Percentiles rank a stretch among this genome's conserved stretches.
Evolutionary conservation across 202 grass and related monocot species (phyloP).

Genomic region (Digitaria exilis): DNA sequence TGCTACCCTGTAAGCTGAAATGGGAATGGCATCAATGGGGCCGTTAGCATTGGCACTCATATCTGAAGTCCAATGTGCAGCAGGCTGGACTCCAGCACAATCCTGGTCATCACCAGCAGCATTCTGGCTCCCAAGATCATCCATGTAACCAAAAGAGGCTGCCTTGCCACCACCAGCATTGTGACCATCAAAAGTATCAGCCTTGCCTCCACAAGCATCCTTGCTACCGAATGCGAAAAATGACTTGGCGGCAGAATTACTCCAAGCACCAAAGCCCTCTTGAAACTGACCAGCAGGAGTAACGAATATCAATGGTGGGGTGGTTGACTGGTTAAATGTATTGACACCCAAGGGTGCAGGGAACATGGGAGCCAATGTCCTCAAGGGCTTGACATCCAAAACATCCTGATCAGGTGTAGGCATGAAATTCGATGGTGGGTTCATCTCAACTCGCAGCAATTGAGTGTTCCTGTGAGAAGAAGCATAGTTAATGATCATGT

Average conservation of each 20-base stretch:
- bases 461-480: slow-evolving; percentile 38
- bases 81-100: not conserved
- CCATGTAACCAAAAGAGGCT: slow-evolving; percentile 12
- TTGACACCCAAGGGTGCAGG: slow-evolving; percentile 66
- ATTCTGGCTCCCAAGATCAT: not conserved
- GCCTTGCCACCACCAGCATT: slow-evolving; percentile 7
- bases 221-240: slow-evolving; percentile 24
- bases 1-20: slow-evolving; percentile 54
- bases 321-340: slow-evolving; percentile 46
- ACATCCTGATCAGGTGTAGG: slow-evolving; percentile 55
- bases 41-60: slow-evolving; percentile 34
- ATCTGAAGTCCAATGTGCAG: slow-evolving; percentile 25
- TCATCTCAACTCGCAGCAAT: slow-evolving; percentile 29
- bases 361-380: slow-evolving; percentile 78
- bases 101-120: not conserved
- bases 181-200: not conserved
- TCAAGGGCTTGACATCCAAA: slow-evolving; percentile 68
- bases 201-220: slow-evolving; percentile 19
- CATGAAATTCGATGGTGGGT: slow-evolving; percentile 40
- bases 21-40: slow-evolving; percentile 54
- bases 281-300: slow-evolving; percentile 52
- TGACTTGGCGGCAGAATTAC: slow-evolving; percentile 22
- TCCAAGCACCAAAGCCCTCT: slow-evolving; percentile 25
- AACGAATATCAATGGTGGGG: slow-evolving; percentile 54
- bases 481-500: slow-evolving; percentile 24